These are phyloP conservation scores for Sporisorium sorghi DNA, from an alignment of 1,284 basidiomycete species.

Conservation along the genomic window DNA sequence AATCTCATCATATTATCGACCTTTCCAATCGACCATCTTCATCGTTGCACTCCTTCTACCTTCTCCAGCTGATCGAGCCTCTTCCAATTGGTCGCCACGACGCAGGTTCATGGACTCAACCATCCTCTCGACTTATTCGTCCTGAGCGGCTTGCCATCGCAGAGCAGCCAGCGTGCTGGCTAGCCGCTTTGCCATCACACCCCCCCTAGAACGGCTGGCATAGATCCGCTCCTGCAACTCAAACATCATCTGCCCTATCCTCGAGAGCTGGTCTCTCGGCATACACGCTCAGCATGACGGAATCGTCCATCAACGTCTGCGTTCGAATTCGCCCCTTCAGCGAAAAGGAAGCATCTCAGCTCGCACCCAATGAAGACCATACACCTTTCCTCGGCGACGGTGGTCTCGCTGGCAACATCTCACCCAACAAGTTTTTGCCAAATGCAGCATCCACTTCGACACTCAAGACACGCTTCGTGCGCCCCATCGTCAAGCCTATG, in stretches of 20 bases:
- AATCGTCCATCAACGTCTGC: slow-evolving; percentile 52
- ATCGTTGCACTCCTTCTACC: not conserved
- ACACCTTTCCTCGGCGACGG: slow-evolving; percentile 69
- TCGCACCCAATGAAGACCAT: slow-evolving; percentile 59
- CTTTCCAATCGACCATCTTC: not conserved
- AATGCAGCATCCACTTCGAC: slow-evolving; percentile 19
- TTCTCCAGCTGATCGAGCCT: not conserved
- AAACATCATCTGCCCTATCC: not conserved
- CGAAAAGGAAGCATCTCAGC: slow-evolving; percentile 58
- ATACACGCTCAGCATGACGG: slow-evolving; percentile 22
- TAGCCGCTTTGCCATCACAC: not conserved
- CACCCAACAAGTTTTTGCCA: slow-evolving; percentile 50
- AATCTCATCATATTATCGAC: not conserved
- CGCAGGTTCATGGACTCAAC: not conserved
- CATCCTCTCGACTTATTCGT: not conserved
- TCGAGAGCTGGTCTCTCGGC: slow-evolving; percentile 27
- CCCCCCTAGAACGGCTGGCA: not conserved
- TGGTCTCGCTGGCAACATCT: slow-evolving; percentile 57
- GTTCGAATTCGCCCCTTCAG: slow-evolving; percentile 68
- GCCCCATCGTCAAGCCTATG: slow-evolving; percentile 65
- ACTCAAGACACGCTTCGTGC: slow-evolving; percentile 56
- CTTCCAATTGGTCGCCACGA: not conserved
- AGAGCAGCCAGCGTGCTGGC: not conserved
- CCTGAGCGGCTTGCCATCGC: slow-evolving; percentile 6
- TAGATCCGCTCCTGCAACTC: too few species aligned